These are phyloP conservation scores for Flaveria bidentis DNA, from an alignment of 129 eudicot species.

Conservation along the genomic window DNA sequence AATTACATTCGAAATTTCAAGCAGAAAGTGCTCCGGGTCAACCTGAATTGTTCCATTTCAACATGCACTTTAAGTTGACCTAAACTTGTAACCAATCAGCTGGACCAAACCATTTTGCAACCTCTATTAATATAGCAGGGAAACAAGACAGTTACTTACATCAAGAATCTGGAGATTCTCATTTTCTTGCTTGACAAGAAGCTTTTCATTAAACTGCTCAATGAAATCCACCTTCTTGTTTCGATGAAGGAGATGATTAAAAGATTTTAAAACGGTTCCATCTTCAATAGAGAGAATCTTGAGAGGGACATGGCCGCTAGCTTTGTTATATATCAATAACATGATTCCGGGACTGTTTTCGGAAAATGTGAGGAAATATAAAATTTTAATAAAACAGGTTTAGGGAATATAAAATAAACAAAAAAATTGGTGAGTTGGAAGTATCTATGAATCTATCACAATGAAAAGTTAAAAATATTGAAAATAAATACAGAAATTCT, in stretches of 20 bases:
- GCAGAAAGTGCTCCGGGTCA: background rate
- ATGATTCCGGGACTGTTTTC: constrained; percentile 74
- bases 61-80: background rate
- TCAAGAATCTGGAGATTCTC: constrained; percentile 89
- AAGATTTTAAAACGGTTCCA: constrained; percentile 83
- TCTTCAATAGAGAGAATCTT: constrained; percentile 91
- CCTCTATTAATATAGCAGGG: background rate
- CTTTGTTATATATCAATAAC: constrained; percentile 72
- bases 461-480: background rate
- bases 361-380: background rate
- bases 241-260: constrained; percentile 86
- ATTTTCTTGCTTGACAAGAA: constrained; percentile 91
- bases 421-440: background rate
- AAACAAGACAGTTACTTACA: constrained; percentile 39
- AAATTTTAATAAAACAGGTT: background rate
- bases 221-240: constrained; percentile 89
- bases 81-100: background rate
- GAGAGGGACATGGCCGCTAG: constrained; percentile 70
- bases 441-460: background rate
- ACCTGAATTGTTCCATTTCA: background rate
- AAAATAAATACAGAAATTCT: too few species aligned
- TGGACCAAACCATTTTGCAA: background rate
- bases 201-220: constrained; percentile 91
- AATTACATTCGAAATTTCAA: background rate
- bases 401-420: background rate